phyloP scores from a whole-genome alignment of 1,139 yeast species.

The Nakaseomyces sp. region DNA sequence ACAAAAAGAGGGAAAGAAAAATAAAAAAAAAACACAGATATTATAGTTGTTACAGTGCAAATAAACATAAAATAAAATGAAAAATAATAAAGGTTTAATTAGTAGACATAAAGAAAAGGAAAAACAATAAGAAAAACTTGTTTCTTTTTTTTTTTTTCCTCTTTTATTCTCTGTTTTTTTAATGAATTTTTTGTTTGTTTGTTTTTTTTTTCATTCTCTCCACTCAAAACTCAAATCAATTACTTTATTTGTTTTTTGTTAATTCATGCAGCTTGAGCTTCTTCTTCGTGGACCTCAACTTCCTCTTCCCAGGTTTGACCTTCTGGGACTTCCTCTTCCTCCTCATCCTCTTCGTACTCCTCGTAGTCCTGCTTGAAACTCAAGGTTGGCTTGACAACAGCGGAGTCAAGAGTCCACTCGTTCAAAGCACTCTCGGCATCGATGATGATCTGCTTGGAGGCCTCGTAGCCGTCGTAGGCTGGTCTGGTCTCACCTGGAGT shows the following conservation, averaged over 20 bases:
- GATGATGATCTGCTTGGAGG: constrained; percentile 92
- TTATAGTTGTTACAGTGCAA: constrained; percentile 1
- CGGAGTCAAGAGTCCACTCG: constrained; percentile 93
- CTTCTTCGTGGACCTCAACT: constrained; percentile 14
- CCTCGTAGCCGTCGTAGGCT: constrained; percentile 96
- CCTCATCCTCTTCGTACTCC: constrained; percentile 57
- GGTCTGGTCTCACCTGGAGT: constrained; percentile 99
- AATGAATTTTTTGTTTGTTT: background rate
- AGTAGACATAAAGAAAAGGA: background rate
- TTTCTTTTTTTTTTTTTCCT: background rate
- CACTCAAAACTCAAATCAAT: constrained; percentile 8
- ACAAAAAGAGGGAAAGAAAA: background rate
- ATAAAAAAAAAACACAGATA: background rate
- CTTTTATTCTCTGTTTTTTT: background rate
- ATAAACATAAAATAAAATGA: background rate
- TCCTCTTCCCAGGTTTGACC: constrained; percentile 37
- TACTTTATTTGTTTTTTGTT: background rate
- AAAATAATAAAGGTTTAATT: background rate
- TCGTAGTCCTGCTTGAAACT: constrained; percentile 67
- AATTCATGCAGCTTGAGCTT: constrained; percentile 7
- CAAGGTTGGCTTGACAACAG: constrained; percentile 89
- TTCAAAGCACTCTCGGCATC: constrained; percentile 96
- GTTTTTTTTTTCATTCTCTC: constrained; percentile 5
- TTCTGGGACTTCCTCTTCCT: constrained; percentile 44
- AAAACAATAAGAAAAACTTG: background rate